Conservation (phyloP, 179 eudicot genomes). For the Silene vulgaris region DNA sequence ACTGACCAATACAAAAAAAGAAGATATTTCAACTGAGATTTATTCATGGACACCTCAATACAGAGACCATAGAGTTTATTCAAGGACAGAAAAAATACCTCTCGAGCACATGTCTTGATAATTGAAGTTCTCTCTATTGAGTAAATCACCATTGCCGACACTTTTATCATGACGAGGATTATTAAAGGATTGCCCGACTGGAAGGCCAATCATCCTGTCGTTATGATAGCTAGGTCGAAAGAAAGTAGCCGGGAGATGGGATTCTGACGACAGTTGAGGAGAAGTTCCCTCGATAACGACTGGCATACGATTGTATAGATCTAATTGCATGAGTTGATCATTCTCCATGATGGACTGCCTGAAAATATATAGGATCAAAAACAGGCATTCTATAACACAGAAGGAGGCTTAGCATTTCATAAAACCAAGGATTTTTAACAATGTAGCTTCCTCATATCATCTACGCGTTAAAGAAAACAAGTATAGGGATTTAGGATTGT, state of each 20-base stretch:
- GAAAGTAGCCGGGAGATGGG: conserved; percentile 26
- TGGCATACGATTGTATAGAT: conserved; percentile 18
- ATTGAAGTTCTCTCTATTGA: conserved; percentile 23
- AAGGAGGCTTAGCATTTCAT: too few relatives aligned
- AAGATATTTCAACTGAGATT: neutral
- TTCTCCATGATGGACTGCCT: conserved; percentile 29
- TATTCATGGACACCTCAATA: neutral
- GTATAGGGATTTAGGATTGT: neutral
- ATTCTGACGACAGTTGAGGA: conserved; percentile 27
- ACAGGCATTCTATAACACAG: neutral
- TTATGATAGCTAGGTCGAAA: conserved; percentile 31
- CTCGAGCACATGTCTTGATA: conserved; percentile 28
- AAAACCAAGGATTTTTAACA: neutral
- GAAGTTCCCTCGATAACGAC: conserved; percentile 24
- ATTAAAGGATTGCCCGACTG: conserved; percentile 33
- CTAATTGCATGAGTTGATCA: conserved; percentile 29
- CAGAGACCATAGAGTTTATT: too few relatives aligned
- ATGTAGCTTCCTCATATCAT: conserved; percentile 5
- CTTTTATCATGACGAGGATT: conserved; percentile 19
- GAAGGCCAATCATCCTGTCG: conserved; percentile 35
- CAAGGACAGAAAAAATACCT: conserved; percentile 9
- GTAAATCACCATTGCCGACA: conserved; percentile 20
- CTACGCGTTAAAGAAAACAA: neutral
- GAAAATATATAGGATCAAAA: neutral
- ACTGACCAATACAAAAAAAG: too few relatives aligned